Evolutionary conservation across 345 rosid genomes (phyloP).

Genomic region (Acer saccharum): DNA sequence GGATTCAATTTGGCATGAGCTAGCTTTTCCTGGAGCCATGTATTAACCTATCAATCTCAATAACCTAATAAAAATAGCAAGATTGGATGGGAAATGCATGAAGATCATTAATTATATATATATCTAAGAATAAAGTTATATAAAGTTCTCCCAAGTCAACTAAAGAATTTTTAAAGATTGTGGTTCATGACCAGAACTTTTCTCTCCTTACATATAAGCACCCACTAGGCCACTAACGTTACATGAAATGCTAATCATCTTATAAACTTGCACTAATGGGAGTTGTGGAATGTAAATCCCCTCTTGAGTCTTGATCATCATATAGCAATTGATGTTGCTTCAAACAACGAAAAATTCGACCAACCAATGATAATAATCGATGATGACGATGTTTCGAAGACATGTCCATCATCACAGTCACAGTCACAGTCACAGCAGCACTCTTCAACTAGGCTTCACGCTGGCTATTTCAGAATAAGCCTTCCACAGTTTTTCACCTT

Average conservation of each 20-base stretch:
- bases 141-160: background rate
- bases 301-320: conserved; percentile 11
- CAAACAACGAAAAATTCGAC: background rate
- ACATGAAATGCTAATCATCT: background rate
- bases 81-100: background rate
- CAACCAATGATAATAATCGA: background rate
- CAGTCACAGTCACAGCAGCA: background rate
- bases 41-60: too few relatives aligned
- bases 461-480: conserved; percentile 49
- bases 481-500: conserved; percentile 25
- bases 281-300: conserved; percentile 8
- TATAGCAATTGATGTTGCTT: conserved; percentile 14
- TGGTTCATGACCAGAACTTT: background rate
- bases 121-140: background rate
- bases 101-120: background rate
- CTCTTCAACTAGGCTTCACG: conserved; percentile 38
- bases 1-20: background rate
- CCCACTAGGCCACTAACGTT: background rate
- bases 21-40: too few relatives aligned
- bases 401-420: too few relatives aligned
- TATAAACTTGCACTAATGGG: conserved; percentile 8
- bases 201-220: background rate
- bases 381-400: background rate
- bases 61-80: too few relatives aligned
- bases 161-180: background rate